Evolutionary conservation across 2,329 filamentous ascomycete genomes (phyloP), one percentile per base, ranked within the genome.

Genomic region (Epichloe sibirici): DNA sequence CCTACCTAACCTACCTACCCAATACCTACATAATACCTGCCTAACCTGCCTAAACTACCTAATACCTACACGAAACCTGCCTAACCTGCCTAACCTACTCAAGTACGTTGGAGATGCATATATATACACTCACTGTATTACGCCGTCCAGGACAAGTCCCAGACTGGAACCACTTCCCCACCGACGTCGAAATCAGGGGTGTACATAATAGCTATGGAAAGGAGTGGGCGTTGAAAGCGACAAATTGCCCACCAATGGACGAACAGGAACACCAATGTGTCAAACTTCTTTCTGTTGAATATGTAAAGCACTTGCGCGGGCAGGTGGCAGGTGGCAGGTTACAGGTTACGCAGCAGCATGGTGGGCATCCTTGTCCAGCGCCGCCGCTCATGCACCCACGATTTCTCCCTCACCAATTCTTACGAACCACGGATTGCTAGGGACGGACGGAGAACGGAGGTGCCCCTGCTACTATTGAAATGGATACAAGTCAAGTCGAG

Each of bases 361-460:
- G 48, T 51, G 54, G 54, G 42, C 51, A 56, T 54, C 55, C 57
- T 51, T 57, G 55, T 51, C 28, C 50, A 45, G 42, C 43, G 53
- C 47, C 46, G 53, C 47, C 28, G 47, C 25, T 47, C 53, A 54
- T 57, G 55, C 57, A 57, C 52, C 51, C 53, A 53, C 50, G 46
- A 52, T 45, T 38, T 34, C 51, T 49, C 51, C 48, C 44, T 49
- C 51, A 52, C 53, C 39, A 53, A 52, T 52, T 40, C 47, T 51
- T 53, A 55, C 53, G 51, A 57, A 57, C 56, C 55, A 55, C 53
- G 51, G 55, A 57, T 55, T 54, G 49, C 34, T 13, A 51, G 38
- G 51, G 39, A 48, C 17, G 51, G 34, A 23, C 17, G 51, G 34
- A 23, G 13, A 49, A 21, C 47, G 28, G 53, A 49, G 53, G 53